phyloP scores from a whole-genome alignment of 2,329 filamentous ascomycete genomes.

The Colletotrichum navitas region DNA sequence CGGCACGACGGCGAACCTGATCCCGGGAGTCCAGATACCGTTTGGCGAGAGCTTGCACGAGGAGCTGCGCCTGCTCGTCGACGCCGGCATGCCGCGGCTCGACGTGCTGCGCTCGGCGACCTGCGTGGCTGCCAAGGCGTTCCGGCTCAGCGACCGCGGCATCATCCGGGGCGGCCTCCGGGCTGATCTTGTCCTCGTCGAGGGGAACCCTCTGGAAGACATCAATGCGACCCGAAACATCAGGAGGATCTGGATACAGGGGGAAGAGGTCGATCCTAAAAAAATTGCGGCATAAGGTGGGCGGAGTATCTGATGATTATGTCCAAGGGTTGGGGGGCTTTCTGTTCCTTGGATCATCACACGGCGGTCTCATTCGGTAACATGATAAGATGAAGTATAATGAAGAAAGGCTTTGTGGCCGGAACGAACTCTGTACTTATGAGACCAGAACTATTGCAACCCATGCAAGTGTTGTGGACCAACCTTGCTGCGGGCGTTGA shows the following conservation, averaged over 20 bases:
- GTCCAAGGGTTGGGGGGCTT: neutral
- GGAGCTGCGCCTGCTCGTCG: slow-evolving; percentile 45
- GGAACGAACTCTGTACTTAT: too few relatives aligned
- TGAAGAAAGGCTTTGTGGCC: neutral
- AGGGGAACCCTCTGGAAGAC: slow-evolving; percentile 48
- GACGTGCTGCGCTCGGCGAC: slow-evolving; percentile 45
- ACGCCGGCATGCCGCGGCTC: slow-evolving; percentile 42
- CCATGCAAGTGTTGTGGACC: neutral
- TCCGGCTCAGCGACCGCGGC: slow-evolving; percentile 47
- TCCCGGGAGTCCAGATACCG: slow-evolving; percentile 22
- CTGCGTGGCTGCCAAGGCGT: slow-evolving; percentile 41
- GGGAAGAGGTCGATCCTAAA: slow-evolving; percentile 41
- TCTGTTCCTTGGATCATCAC: neutral
- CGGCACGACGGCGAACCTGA: slow-evolving; percentile 49
- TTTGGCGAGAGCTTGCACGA: slow-evolving; percentile 45
- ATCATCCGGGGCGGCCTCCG: slow-evolving; percentile 44
- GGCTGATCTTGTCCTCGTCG: slow-evolving; percentile 50
- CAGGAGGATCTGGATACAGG: slow-evolving; percentile 47
- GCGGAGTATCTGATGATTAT: neutral
- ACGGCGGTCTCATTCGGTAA: neutral
- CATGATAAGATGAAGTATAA: neutral
- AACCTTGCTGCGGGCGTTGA: neutral
- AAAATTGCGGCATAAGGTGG: too few relatives aligned
- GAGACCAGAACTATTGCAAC: neutral
- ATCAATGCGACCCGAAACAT: slow-evolving; percentile 47